These are phyloP conservation scores for Nothophytophthora sp. DNA, from an alignment of 352 stramenopile genomes.

Conservation along the genomic window DNA sequence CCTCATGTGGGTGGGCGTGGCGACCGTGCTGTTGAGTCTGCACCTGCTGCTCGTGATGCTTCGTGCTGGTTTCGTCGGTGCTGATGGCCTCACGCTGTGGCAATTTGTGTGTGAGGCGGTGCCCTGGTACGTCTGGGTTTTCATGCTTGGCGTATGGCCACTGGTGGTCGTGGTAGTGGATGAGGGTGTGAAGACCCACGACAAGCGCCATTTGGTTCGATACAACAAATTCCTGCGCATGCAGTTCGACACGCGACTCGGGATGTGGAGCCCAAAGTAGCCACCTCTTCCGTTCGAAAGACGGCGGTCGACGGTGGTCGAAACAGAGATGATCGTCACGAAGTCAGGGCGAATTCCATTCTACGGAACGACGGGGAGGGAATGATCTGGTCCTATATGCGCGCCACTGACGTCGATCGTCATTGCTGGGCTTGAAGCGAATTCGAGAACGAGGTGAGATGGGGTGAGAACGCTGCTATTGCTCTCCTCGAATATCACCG, in stretches of 20 bases:
- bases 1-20: conserved; percentile 55
- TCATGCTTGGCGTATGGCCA: conserved; percentile 56
- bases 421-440: too few relatives aligned
- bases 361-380: too few relatives aligned
- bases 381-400: too few relatives aligned
- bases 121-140: conserved; percentile 63
- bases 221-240: conserved; percentile 89
- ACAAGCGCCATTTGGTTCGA: conserved; percentile 68
- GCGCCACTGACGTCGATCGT: too few relatives aligned
- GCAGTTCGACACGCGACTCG: conserved; percentile 87
- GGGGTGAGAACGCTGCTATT: too few relatives aligned
- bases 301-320: not conserved
- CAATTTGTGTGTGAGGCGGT: conserved; percentile 49
- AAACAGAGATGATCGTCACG: too few relatives aligned
- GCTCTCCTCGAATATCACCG: too few relatives aligned
- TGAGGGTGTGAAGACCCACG: conserved; percentile 73
- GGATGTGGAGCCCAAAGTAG: conserved; percentile 90
- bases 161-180: conserved; percentile 59
- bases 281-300: too few relatives aligned
- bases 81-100: conserved; percentile 51
- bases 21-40: conserved; percentile 36
- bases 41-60: conserved; percentile 51
- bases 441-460: too few relatives aligned
- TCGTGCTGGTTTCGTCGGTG: conserved; percentile 45
- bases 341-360: too few relatives aligned